A percentile compares a stretch with the other conserved stretches of the same genome.
Evolutionary conservation across 345 rosid species (phyloP).

Genomic region (Brassica napus): Da-Ae NC_063446.1:42069501-42070000

Average conservation of each 20-base stretch:
- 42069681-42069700: neutral
- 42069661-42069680: conserved; percentile 20
- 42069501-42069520: conserved; percentile 40
- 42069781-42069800: neutral
- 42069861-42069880: neutral
- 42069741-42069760: neutral
- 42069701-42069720: neutral
- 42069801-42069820: conserved; percentile 11
- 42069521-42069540: conserved; percentile 48
- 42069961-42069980: neutral
- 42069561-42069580: conserved; percentile 56
- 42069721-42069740: neutral
- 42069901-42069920: neutral
- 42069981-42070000: neutral
- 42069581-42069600: conserved; percentile 46
- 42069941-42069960: neutral
- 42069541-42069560: conserved; percentile 41
- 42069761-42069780: conserved; percentile 28
- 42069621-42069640: conserved; percentile 64
- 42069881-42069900: conserved; percentile 10
- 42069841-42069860: neutral
- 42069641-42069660: conserved; percentile 84
- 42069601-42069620: conserved; percentile 62
- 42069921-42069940: neutral
- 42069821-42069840: conserved; percentile 3